Evolutionary conservation across 2,329 filamentous ascomycete genomes (phyloP), one percentile per base, ranked within the genome.

Genomic region (Pseudogymnoascus sp.): DNA sequence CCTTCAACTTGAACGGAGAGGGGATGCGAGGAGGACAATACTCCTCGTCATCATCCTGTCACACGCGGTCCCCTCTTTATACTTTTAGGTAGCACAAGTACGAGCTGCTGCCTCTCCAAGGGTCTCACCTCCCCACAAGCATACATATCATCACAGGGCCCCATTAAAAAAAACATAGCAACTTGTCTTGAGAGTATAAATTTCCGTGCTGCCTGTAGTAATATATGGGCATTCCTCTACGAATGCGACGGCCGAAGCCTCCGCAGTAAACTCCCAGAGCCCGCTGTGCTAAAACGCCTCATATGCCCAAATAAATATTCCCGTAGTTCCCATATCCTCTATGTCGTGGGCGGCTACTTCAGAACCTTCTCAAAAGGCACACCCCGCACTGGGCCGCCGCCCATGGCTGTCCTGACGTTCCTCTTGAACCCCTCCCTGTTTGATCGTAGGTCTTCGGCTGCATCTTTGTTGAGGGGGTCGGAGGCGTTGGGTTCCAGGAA

Each of bases 381-480:
- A 2, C 87, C 88, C 75, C 86, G 87, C 41, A 98, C 87, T 0
- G 78, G 78, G 6, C 92, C 91, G 61, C 95, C 95, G 3, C 80
- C 81, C 90, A 99, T 96, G 6, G 91, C 84, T 22, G 82, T 83
- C 71, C 90, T 84, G 40, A 98, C 95, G 72, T 98, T 97, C 65
- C 91, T 83, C 82, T 93, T 95, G 78, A 99, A 99, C 31, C 82
- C 85, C 62, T 98, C 95, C 38, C 92, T 81, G 75, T 95, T 96
- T 59, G 82, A 82, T 71, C 93, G 87, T 69, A 99, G 80, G 73
- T 98, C 95, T 66, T 97, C 92, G 3, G 95, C 95, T 0, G 95
- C 95, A 72, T 98, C 93, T 81, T 99, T 97, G 78, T 99, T 99
- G 65, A 99, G 80, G n/a, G 95, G 95, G 73, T 99, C 95, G 59